Conservation (phyloP, 768 basidiomycete species). For the Pleurotus pulmonarius region DNA sequence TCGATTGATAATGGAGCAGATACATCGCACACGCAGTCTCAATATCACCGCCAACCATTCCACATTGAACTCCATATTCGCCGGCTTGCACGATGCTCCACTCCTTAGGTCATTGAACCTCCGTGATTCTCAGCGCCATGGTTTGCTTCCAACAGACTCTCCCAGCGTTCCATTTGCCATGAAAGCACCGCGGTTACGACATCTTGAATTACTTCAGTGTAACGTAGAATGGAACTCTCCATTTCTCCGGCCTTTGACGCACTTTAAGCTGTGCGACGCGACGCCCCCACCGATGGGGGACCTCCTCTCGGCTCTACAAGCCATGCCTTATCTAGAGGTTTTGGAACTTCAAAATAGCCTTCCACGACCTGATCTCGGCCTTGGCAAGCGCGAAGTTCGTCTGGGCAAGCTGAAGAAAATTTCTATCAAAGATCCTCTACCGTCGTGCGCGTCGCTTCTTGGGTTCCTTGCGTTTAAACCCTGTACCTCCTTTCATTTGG, state of each 20-base stretch:
- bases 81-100: slow-evolving; percentile 18
- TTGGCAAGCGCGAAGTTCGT: slow-evolving; percentile 9
- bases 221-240: slow-evolving; percentile 31
- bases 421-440: slow-evolving; percentile 14
- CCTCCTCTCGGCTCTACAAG: slow-evolving; percentile 27
- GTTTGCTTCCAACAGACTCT: slow-evolving; percentile 14
- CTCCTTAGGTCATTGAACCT: slow-evolving; percentile 27
- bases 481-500: slow-evolving; percentile 11
- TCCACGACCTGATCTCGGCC: slow-evolving; percentile 17
- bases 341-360: slow-evolving; percentile 33
- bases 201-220: slow-evolving; percentile 30
- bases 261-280: slow-evolving; percentile 28
- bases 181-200: slow-evolving; percentile 28
- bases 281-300: slow-evolving; percentile 26
- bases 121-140: slow-evolving; percentile 13
- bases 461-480: slow-evolving; percentile 19
- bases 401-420: slow-evolving; percentile 19
- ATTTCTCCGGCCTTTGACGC: slow-evolving; percentile 30
- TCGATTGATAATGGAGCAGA: slow-evolving; percentile 25
- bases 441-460: slow-evolving; percentile 20
- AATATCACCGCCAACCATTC: slow-evolving; percentile 20
- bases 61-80: not conserved
- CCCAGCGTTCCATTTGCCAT: slow-evolving; percentile 21
- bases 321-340: slow-evolving; percentile 28
- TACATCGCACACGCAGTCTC: slow-evolving; percentile 29